These are phyloP conservation scores for Coniochaeta sp. DNA, from an alignment of 2,329 filamentous ascomycete genomes.

Conservation along the genomic window DNA sequence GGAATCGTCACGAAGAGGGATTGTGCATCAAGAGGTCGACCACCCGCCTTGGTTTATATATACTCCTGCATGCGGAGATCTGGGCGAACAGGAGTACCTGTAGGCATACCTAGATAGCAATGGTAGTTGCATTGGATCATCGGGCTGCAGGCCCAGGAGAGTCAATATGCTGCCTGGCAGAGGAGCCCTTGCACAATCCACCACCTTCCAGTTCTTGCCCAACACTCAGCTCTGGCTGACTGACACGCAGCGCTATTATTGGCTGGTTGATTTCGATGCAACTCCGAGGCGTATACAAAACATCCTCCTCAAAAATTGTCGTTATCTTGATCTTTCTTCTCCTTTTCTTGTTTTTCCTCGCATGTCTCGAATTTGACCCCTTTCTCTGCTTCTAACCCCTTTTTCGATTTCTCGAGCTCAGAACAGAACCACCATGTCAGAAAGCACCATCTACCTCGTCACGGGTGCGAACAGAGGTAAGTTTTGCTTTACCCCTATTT, in stretches of 20 bases:
- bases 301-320: background rate
- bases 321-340: background rate
- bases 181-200: background rate
- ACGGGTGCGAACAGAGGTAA: slow-evolving; percentile 22
- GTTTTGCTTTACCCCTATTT: background rate
- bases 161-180: background rate
- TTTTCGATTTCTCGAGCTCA: background rate
- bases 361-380: background rate
- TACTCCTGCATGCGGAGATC: background rate
- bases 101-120: background rate
- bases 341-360: background rate
- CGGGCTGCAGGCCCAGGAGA: background rate
- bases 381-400: background rate
- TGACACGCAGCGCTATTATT: slow-evolving; percentile 1
- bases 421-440: slow-evolving; percentile 10
- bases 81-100: background rate
- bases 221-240: background rate
- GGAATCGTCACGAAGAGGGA: background rate
- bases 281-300: background rate
- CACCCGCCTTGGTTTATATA: background rate
- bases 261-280: background rate
- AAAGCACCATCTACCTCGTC: slow-evolving; percentile 19
- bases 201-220: background rate
- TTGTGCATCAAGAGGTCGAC: background rate
- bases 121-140: background rate